Evolutionary conservation across 176 grass and related monocot species (phyloP).

Genomic region (Panicum miliaceum): DNA sequence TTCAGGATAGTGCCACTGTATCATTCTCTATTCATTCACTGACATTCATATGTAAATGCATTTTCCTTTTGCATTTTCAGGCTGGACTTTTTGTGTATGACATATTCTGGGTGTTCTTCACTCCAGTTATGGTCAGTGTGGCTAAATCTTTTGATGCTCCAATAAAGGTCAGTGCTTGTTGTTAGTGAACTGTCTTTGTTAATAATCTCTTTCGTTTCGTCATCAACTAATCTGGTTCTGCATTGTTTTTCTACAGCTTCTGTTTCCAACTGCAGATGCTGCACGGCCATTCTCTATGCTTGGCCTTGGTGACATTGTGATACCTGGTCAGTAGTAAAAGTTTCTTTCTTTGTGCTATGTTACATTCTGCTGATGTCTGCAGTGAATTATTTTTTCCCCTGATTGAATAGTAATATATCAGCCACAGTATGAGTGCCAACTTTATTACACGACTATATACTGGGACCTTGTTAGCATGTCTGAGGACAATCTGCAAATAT

Average conservation of each 20-base stretch:
- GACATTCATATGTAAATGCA: not conserved
- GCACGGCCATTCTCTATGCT: conserved; percentile 85
- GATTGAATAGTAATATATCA: not conserved
- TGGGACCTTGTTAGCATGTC: not conserved
- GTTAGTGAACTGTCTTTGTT: not conserved
- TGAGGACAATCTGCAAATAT: not conserved
- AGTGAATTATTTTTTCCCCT: not conserved
- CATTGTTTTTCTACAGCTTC: conserved; percentile 53
- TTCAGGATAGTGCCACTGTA: not conserved
- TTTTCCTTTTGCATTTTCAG: conserved; percentile 40
- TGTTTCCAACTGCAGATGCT: conserved; percentile 84
- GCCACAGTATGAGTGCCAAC: not conserved
- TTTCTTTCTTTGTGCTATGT: not conserved
- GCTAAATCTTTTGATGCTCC: conserved; percentile 99
- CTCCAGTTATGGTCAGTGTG: conserved; percentile 96
- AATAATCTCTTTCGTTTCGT: conserved; percentile 23
- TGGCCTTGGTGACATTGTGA: conserved; percentile 97
- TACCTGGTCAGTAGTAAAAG: conserved; percentile 64
- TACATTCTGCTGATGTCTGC: not conserved
- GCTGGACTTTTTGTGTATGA: conserved; percentile 93
- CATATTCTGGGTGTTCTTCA: conserved; percentile 99
- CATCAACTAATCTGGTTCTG: conserved; percentile 12
- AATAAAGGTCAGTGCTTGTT: conserved; percentile 70
- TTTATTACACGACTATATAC: not conserved
- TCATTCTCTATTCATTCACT: not conserved